Evolutionary conservation across 2,329 filamentous ascomycete genomes (phyloP), one percentile per base, ranked within the genome.

Genomic region (Salinomyces thailandicus): DNA sequence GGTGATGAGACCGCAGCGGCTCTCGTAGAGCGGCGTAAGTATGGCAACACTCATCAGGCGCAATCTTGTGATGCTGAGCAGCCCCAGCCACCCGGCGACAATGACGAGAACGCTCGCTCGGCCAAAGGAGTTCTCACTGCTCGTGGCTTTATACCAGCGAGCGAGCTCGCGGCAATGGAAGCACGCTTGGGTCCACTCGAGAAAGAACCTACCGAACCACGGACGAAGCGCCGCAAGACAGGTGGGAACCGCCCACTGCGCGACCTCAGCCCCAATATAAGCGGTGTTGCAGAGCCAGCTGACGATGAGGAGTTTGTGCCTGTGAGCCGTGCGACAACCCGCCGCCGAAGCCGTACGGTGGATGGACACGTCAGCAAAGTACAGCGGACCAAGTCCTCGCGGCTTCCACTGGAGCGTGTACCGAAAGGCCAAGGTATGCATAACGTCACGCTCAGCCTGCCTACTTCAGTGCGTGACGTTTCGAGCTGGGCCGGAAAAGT

Each of bases 351-450:
- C 14, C 44, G 46, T 7, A 44, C 38, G 13, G 46, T 44, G 14
- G 40, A 44, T 13, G 36, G 35, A n/a, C 40, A 38, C 29, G 47
- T 46, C 2, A 33, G 33, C 13, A 51, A 48, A 24, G 31, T 45
- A 4, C 44, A 37, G 4, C 54, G 57, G 3, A 57, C 49, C 4
- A 61, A 57, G 31, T 62, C 62, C 1, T 58, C 55, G 1, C 50
- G 41, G 7, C 48, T 66, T 1, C 58, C 61, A 0, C 56, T 67
- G 5, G 61, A 67, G 39, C 54, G 53, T 5, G 52, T 52, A 4
- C 61, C 62, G 2, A 34, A 39, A 4, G 51, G 50, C 6, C 40
- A 50, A 36, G 40, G 38, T 6, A 48, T 43, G 15, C 47, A 51
- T 12, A 40, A 49, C 32, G 26, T 54, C 5, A 30, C 31, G 5